Base-by-base conservation (phyloP, 257 asterid species). In the Pogostemon cablin region DNA sequence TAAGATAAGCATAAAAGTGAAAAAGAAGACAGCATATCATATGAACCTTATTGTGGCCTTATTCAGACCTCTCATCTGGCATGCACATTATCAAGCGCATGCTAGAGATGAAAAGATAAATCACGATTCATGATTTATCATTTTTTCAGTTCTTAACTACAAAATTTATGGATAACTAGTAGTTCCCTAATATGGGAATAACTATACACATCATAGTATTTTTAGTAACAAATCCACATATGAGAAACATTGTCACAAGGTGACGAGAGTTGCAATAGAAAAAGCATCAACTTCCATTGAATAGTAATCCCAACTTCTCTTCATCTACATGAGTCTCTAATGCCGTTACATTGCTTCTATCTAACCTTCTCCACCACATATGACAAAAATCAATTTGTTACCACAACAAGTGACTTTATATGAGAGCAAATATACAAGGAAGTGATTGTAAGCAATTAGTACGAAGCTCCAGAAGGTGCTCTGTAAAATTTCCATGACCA, bases 41-140 rank as follows among this genome's bases (percentile, higher is more conserved):
- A 3, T 15, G 12, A 41, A 47, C 3, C 32, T 54, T 40, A n/a
- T 5, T 3, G 15, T 7, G 11, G 47, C 43, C 20, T 6, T 44
- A 5, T 44, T 48, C 70, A 53, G 11, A 6, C 17, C 34, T 7
- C 69, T 60, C 48, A 54, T 65, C 47, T 47, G 43, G 59, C 59
- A 35, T 7, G 20, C 25, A 25, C 39, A 17, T 4, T 0, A 7
- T 17, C 55, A 49, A 17, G 6, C 50, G 54, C 32, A 5, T 35
- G 68, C 62, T 42, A 60, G 54, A 57, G 68, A 60, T 11, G 12
- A 48, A 52, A 65, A 39, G 71, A 72, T 5, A 2, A 2, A 49
- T 17, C 37, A 10, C 20, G 20, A 35, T 37, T 10, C 5, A 62
- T 25, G 32, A 25, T 25, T 25, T 25, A 25, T 9, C 49, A 2